Evolutionary conservation across 2,329 filamentous ascomycete species (phyloP).

Genomic region (Pseudocercospora fijiensis): DNA sequence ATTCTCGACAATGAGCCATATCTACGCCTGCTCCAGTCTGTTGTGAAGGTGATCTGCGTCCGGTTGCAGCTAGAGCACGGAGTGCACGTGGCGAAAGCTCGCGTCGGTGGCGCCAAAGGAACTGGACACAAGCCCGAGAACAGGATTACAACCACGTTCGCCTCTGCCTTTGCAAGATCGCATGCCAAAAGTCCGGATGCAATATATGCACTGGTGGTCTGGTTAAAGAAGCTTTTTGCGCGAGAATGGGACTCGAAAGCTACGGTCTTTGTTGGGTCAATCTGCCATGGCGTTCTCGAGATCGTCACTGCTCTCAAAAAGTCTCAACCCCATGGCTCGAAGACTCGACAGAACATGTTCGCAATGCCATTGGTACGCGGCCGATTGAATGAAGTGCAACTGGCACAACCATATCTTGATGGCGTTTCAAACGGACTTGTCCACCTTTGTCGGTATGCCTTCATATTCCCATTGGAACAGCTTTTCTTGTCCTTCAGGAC

Average conservation of each 20-base stretch:
- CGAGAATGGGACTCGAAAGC: constrained; percentile 18
- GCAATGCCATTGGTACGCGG: constrained; percentile 17
- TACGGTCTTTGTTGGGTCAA: constrained; percentile 4
- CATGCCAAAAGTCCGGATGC: background rate
- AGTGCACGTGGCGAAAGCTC: background rate
- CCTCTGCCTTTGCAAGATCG: background rate
- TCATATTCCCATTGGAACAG: constrained; percentile 70
- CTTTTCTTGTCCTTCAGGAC: constrained; percentile 82
- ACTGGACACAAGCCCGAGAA: background rate
- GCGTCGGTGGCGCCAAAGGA: background rate
- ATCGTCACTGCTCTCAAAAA: constrained; percentile 2
- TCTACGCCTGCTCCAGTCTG: constrained; percentile 14
- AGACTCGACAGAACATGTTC: constrained; percentile 8
- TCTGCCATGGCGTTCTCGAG: constrained; percentile 18
- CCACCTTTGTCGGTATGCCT: constrained; percentile 80
- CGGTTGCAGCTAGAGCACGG: background rate
- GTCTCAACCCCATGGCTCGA: background rate
- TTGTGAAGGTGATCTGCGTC: constrained; percentile 10
- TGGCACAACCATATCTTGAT: constrained; percentile 11
- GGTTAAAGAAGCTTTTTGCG: constrained; percentile 25
- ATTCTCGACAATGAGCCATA: constrained; percentile 19
- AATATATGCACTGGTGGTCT: constrained; percentile 15
- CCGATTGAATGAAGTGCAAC: constrained; percentile 10
- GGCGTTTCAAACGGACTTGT: background rate
- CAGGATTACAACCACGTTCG: background rate